Percentiles rank a stretch among this genome's conserved stretches.
Evolutionary conservation across 139 green algal species (phyloP).

Genomic region (Micractinium conductrix): DNA sequence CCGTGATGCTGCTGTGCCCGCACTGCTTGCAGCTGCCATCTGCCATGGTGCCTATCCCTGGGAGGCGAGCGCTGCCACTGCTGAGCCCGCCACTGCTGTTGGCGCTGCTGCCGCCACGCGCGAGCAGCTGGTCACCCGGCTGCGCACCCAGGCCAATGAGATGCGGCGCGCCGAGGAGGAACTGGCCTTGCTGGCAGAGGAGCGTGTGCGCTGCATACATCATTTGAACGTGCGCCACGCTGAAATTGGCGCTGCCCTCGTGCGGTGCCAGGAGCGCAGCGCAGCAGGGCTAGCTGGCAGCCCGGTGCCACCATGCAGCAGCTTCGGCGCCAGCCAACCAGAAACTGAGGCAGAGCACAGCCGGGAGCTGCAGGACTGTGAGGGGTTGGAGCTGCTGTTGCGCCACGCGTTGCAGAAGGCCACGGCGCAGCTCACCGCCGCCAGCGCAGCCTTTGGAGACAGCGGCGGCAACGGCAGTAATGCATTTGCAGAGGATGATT

Average conservation of each 20-base stretch:
- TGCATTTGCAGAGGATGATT: too few species aligned
- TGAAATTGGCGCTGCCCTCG: background rate
- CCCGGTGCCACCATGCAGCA: background rate
- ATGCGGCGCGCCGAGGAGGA: background rate
- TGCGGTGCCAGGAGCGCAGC: background rate
- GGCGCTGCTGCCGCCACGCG: too few species aligned
- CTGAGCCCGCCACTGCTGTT: background rate
- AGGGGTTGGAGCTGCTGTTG: too few species aligned
- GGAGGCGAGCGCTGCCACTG: background rate
- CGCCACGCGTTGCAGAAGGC: too few species aligned
- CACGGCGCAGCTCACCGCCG: too few species aligned
- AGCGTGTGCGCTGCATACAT: background rate
- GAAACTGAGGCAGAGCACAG: too few species aligned
- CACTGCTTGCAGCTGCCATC: slow-evolving; percentile 1
- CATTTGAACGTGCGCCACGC: background rate
- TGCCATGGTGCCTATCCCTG: background rate
- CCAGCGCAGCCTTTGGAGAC: too few species aligned
- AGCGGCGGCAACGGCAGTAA: too few species aligned
- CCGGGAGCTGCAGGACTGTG: too few species aligned
- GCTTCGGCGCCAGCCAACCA: background rate
- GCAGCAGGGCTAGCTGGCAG: background rate
- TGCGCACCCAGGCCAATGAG: background rate
- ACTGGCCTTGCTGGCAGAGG: background rate
- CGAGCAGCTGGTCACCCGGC: background rate
- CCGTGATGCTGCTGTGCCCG: background rate